These are phyloP conservation scores for Fusarium acutatum DNA, from an alignment of 2,329 filamentous ascomycete species.

Conservation along the genomic window DNA sequence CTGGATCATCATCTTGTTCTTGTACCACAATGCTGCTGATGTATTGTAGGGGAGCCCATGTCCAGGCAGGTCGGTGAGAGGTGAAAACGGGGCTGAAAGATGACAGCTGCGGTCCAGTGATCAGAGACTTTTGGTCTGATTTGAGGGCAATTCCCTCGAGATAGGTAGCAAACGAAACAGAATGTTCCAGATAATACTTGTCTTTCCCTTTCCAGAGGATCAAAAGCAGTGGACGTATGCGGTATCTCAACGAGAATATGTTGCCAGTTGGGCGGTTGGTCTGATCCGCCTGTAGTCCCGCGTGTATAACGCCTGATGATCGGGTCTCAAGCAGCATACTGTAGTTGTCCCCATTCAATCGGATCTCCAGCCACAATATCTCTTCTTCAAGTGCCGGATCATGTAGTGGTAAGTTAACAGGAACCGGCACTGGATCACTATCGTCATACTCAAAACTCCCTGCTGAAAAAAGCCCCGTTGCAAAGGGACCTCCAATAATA, in stretches of 20 bases:
- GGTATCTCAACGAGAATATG: not conserved
- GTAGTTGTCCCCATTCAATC: not conserved
- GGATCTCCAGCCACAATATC: not conserved
- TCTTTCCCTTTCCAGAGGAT: not conserved
- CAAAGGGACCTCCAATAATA: not conserved
- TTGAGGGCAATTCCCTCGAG: not conserved
- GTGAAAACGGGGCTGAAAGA: not conserved
- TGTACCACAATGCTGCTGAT: not conserved
- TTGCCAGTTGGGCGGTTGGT: not conserved
- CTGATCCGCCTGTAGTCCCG: not conserved
- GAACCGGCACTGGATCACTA: not conserved
- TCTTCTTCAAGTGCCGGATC: not conserved
- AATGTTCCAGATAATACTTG: not conserved
- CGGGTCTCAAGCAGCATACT: not conserved
- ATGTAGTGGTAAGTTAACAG: not conserved
- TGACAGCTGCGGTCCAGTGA: not conserved
- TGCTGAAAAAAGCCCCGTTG: not conserved
- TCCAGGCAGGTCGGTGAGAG: not conserved
- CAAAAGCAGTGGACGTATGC: not conserved
- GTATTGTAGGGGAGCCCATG: not conserved
- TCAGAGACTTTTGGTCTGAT: not conserved
- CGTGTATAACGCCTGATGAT: not conserved
- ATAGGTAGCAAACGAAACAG: not conserved
- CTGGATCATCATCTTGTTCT: not conserved
- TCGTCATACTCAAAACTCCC: fast-evolving